Evolutionary conservation across 345 rosid species (phyloP), one percentile per base, ranked within the genome.

Genomic region (Rhodamnia rubescens): DNA sequence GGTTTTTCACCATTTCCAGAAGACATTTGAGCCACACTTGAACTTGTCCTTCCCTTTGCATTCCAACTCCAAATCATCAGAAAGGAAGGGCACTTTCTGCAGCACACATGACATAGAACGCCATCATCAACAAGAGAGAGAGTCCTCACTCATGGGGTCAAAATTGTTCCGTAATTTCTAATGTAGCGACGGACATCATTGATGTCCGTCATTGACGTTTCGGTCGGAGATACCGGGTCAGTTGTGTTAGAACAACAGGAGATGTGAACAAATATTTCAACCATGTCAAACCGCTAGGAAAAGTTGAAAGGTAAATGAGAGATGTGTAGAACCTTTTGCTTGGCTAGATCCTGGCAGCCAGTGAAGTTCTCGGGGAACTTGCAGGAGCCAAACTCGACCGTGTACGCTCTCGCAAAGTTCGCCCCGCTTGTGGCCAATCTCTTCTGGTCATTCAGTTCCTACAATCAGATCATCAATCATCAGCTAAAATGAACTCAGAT

Each of bases 351-450:
- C 89, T 97, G 98, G 93, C 98, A 96, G 54, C 98, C 99, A 26
- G 99, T 96, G 91, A 97, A 97, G 92, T 97, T 97, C 89, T 96
- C 96, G 5, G 99, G 99, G 96, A 97, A 97, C 92, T 95, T 94
- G 94, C 99, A 97, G 78, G 92, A 85, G 52, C 99, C 99, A 58
- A 96, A 96, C 88, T 97, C 88, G 52, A 97, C 99, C 1, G 99
- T 97, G 92, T 88, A 96, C 42, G 99, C 99, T 90, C 99, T 92
- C 1, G 99, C 95, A 88, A 97, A 96, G 92, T 97, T 97, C 8
- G 99, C 98, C 59, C 99, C 99, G 85, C 96, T 97, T 27, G 99
- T 96, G 47, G 98, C 98, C 91, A 97, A 88, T 86, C 98, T 95
- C 95, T 96, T 97, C 95, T 93, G 92, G 88, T 97, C 99, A 88